Percentiles rank a stretch among this genome's conserved stretches.
Evolutionary conservation across 192 early-diverging fungal species (phyloP).

Genomic region (Backusella tuberculispora): DNA sequence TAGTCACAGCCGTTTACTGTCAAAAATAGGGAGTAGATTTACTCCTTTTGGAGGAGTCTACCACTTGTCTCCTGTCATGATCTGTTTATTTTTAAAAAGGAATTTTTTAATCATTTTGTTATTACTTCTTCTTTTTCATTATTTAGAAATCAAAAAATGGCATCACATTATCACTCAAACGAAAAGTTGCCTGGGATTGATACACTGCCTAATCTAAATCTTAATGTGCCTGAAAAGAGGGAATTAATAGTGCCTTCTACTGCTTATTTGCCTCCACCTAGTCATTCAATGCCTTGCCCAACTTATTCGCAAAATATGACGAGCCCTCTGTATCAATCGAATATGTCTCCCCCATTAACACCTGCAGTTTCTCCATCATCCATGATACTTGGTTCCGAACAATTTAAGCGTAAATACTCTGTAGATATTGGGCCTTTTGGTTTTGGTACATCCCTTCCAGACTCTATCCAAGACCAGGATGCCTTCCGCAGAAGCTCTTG

Average conservation of each 20-base stretch:
- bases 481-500: not conserved
- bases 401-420: constrained; percentile 6
- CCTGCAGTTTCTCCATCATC: constrained; percentile 23
- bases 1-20: not conserved
- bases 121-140: constrained; percentile 14
- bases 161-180: constrained; percentile 9
- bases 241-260: not conserved
- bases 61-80: not conserved
- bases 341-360: constrained; percentile 27
- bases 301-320: constrained; percentile 1
- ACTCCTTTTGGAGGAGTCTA: not conserved
- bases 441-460: not conserved
- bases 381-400: not conserved
- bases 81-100: constrained; percentile 17
- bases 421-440: not conserved
- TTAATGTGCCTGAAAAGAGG: constrained; percentile 1
- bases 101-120: constrained; percentile 1
- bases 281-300: not conserved
- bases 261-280: not conserved
- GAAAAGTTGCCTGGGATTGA: constrained; percentile 16
- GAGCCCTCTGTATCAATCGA: not conserved
- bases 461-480: not conserved
- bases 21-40: constrained; percentile 5
- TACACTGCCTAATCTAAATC: constrained; percentile 13
- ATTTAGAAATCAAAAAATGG: constrained; percentile 17